Base-by-base conservation (phyloP, 306 rosid genomes). In the Bauhinia variegata region DNA sequence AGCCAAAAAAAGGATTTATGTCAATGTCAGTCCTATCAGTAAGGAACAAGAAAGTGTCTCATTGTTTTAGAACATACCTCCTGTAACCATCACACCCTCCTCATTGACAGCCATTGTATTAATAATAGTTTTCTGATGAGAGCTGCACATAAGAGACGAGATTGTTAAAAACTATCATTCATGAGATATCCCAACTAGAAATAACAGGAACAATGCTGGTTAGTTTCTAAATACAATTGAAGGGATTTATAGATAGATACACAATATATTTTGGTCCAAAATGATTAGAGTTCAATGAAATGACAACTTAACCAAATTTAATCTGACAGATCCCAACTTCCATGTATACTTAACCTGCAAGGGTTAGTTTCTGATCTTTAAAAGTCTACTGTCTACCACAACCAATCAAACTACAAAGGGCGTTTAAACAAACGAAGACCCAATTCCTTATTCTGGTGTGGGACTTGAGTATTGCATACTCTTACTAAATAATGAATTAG, bases 91-190 rank as follows among this genome's bases (percentile, higher is more conserved):
- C 60, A 93, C 95, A 30, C 99, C 99, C 23, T 93, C 99, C 48
- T 93, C 97, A 57, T 93, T 93, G 82, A 93, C 96, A 54, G 99
- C 92, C 99, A 88, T 90, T 16, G 97, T 87, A 64, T 93, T 90
- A 67, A 90, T 93, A 56, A 93, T 93, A 53, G 97, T 90, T 79
- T 90, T 93, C 84, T 93, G 99, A 75, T 93, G 99, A 60, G 99
- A 88, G 58, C 99, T 93, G 88, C 78, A 68, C 59, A 69, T 31
- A 59, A 34, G 13, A 51, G 50, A 49, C 15, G 59, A 55, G 16
- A 46, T 47, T 18, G 47, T 66, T 31, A 18, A 70, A 70, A 54
- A 71, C 54, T 32, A 58, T 66, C 53, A 64, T 31, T 56, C 37
- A 50, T 12, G 11, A 19, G 13, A 51, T 11, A 44, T 16, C 15